Evolutionary conservation across 257 asterid genomes (phyloP).

Genomic region (Solanum paucissectum): DNA sequence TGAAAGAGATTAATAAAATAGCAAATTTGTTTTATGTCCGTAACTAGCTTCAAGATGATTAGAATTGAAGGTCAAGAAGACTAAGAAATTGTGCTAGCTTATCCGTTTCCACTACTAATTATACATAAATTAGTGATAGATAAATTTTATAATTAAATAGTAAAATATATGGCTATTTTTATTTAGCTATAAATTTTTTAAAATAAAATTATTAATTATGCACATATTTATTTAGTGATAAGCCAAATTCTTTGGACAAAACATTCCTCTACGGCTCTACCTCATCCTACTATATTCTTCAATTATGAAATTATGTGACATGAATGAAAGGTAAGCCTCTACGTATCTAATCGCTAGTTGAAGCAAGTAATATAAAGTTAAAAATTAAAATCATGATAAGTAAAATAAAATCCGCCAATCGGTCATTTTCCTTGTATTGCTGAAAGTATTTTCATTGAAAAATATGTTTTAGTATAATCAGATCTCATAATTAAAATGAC

Average conservation of each 20-base stretch:
- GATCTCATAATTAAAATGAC: neutral
- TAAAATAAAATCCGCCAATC: too few relatives aligned
- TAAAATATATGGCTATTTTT: neutral
- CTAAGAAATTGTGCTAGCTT: neutral
- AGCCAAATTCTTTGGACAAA: neutral
- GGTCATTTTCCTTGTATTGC: neutral
- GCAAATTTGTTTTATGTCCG: neutral
- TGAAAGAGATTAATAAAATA: neutral
- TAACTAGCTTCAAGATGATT: neutral
- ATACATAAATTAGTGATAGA: neutral
- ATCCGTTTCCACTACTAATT: neutral
- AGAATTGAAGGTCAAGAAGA: neutral
- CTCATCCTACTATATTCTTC: neutral
- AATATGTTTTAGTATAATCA: neutral
- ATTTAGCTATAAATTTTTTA: neutral
- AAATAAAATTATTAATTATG: neutral
- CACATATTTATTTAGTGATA: neutral
- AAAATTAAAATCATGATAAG: neutral
- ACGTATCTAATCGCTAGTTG: neutral
- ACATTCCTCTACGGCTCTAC: neutral
- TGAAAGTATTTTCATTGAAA: neutral
- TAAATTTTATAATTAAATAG: neutral
- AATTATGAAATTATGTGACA: neutral
- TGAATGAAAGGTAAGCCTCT: neutral
- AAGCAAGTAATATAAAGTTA: neutral